Base-by-base conservation (phyloP, 805 yeast genomes). In the Candida sithepensis region DNA sequence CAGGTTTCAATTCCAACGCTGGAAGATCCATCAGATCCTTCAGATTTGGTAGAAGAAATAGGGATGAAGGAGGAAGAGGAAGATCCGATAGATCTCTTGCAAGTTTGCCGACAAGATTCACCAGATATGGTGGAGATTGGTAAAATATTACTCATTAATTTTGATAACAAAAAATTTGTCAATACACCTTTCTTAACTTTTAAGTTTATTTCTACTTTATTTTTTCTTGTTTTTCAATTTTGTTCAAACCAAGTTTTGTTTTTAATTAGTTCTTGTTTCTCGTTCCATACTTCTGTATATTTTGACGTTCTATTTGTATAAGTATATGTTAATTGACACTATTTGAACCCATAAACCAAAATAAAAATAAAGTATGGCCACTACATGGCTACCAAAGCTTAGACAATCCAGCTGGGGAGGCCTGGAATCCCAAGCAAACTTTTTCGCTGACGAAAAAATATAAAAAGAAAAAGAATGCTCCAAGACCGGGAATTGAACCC, bases 401-500 rank as follows among this genome's bases (percentile, higher is more conserved):
- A n/a, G n/a, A n/a, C n/a, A n/a, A n/a, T n/a, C n/a, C n/a, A n/a
- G n/a, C n/a, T n/a, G n/a, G n/a, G n/a, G n/a, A n/a, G 12, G 30
- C 10, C 12, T 26, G 30, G 30, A 8, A 12, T 26, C 12, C 30
- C 30, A 26, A 8, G 8, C 12, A 19, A 6, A 37, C 3, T 3
- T 4, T n/a, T 20, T 3, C 10, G 12, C 10, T n/a, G 22, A 9
- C 2, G 19, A 2, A n/a, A 9, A 16, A 4, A 19, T 8, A n/a
- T 37, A 12, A 2, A 44, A 33, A 34, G n/a, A 41, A 32, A 22
- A 34, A 37, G 50, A 51, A 52, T 47, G 20, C 71, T 67, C 71
- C 69, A 68, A 64, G 66, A 64, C 71, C 65, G 71, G 70, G 71
- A 67, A 65, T 67, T 62, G 71, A 67, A 67, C 71, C 70, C 70